phyloP scores from a whole-genome alignment of 1,284 basidiomycete genomes.

The Tremellales sp. region DNA sequence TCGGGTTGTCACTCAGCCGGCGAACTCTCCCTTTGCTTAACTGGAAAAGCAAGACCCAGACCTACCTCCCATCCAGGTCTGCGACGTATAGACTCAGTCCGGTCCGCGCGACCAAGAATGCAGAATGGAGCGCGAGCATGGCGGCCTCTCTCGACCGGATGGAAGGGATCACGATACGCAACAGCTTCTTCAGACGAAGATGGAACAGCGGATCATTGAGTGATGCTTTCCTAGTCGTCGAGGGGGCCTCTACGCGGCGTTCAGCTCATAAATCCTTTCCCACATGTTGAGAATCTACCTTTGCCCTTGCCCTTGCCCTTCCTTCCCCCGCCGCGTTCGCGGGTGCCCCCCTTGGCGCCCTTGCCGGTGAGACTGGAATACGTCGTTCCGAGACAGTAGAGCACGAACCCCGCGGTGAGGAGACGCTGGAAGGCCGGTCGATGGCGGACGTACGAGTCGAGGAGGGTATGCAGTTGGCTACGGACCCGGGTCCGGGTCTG shows the following conservation, averaged over 20 bases:
- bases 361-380: constrained; percentile 31
- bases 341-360: constrained; percentile 13
- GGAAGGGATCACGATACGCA: constrained; percentile 85
- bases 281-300: background rate
- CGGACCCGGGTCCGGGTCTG: constrained; percentile 13
- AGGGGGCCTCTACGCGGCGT: background rate
- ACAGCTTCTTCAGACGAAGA: constrained; percentile 67
- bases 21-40: background rate
- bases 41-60: background rate
- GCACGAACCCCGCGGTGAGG: constrained; percentile 53
- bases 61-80: constrained; percentile 84
- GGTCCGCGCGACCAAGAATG: constrained; percentile 81
- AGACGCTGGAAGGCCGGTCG: constrained; percentile 65
- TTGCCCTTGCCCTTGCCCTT: constrained; percentile 20
- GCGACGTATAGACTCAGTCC: constrained; percentile 94
- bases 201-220: constrained; percentile 84
- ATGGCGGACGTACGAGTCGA: constrained; percentile 56
- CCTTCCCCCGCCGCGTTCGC: constrained; percentile 10
- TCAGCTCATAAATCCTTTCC: background rate
- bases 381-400: constrained; percentile 40
- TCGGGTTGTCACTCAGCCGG: background rate
- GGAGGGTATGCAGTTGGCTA: constrained; percentile 10
- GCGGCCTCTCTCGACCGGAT: constrained; percentile 80
- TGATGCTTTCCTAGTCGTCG: constrained; percentile 21
- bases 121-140: constrained; percentile 80